Percentiles rank a stretch among this genome's conserved stretches.
Conservation (phyloP, 768 basidiomycete genomes). For the Pleurotus platypus region DNA sequence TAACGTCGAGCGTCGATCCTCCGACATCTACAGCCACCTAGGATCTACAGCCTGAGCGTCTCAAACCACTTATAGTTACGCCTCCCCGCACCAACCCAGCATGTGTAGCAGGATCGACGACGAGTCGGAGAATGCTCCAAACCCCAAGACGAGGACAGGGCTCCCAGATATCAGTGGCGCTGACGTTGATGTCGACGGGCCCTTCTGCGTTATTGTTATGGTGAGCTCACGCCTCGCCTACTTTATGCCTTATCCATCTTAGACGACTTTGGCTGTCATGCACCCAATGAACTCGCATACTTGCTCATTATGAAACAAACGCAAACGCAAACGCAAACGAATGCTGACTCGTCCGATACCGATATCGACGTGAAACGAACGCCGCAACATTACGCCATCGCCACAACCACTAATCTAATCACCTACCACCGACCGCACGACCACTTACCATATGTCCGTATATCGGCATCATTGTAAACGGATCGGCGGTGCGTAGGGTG, state of each 20-base stretch:
- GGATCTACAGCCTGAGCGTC: neutral
- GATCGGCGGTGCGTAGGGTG: slow-evolving; percentile 42
- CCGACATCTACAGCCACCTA: neutral
- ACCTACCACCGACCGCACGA: too few relatives aligned
- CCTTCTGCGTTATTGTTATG: neutral
- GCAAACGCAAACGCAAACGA: too few relatives aligned
- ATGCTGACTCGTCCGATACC: too few relatives aligned
- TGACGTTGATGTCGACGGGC: neutral
- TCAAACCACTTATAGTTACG: neutral
- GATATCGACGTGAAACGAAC: too few relatives aligned
- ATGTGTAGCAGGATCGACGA: neutral
- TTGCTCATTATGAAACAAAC: too few relatives aligned
- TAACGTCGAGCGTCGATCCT: neutral
- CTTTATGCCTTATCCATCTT: too few relatives aligned
- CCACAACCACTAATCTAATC: too few relatives aligned
- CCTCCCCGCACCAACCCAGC: neutral
- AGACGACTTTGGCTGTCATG: too few relatives aligned
- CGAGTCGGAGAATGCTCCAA: neutral
- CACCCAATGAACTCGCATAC: too few relatives aligned
- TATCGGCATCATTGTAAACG: neutral
- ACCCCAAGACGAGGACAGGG: too few relatives aligned
- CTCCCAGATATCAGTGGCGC: neutral
- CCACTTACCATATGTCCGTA: neutral
- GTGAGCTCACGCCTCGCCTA: neutral
- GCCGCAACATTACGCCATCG: too few relatives aligned